Evolutionary conservation across 371 early-diverging fungal genomes (phyloP), one percentile per base, ranked within the genome.

Genomic region (Syncephalastrum contaminatum): DNA sequence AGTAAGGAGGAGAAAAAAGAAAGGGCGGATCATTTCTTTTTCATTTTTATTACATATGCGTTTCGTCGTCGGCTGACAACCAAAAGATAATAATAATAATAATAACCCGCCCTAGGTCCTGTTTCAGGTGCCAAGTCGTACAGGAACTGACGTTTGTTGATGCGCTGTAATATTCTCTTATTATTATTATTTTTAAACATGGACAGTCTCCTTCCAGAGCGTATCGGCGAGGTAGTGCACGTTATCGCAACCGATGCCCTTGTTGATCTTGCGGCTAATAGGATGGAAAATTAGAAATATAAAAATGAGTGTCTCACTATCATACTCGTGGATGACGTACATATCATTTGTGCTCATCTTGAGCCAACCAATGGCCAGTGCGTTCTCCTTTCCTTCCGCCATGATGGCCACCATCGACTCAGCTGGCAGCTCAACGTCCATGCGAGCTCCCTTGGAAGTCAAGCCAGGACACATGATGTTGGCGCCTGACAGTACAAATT

Each of bases 381-480:
- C 93, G 62, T 95, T 84, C 67, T 97, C 90, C 72, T 98, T 98
- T 43, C 97, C 99, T 72, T 98, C 97, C 4, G 97, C 97, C 72
- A 88, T 87, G 40, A 98, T 88, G 2, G 95, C 94, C 2, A 96
- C 99, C n/a, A 91, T 76, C 0, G 89, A 60, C 12, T 80, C 89
- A 36, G 70, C 84, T 7, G 91, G 90, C 25, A 95, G 72, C 47
- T 83, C 82, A 22, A 71, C 81, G 41, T 91, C 89, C 82, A 98
- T 83, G 50, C 84, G 70, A 5, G 94, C 98, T 4, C 97, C 98
- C 30, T 87, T 86, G 15, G 93, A 94, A 20, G 98, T 97, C 67
- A 97, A 76, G 36, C 99, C 98, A 12, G 97, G 98, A 63, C 98
- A 97, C 99, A 98, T 98, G 63, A 98, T 95, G 66, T 96, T 91